Percentiles rank a stretch among this genome's conserved stretches.
Evolutionary conservation across 495 filamentous ascomycete species (phyloP).

Genomic region (Neurospora sp.): DNA sequence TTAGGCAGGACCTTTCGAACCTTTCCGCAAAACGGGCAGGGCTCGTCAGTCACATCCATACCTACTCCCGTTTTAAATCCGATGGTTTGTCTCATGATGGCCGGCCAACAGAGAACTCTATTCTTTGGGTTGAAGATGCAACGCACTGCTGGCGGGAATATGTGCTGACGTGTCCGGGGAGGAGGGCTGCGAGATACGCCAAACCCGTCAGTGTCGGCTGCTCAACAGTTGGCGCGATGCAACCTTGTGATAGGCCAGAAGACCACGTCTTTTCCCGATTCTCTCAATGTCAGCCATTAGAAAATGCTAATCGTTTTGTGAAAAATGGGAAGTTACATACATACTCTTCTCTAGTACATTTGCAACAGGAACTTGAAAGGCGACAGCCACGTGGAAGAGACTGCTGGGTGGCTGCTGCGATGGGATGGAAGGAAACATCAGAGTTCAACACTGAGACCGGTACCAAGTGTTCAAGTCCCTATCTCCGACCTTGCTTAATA

Average conservation of each 20-base stretch:
- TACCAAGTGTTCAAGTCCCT: neutral
- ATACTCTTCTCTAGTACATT: too few relatives aligned
- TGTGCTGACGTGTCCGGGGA: neutral
- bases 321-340: too few relatives aligned
- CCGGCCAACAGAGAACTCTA: neutral
- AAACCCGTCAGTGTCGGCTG: neutral
- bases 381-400: too few relatives aligned
- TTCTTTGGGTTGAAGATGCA: neutral
- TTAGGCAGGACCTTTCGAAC: neutral
- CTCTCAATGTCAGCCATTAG: neutral
- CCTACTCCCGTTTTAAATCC: neutral
- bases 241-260: neutral
- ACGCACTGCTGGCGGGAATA: neutral
- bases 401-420: too few relatives aligned
- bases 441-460: neutral
- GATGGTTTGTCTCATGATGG: neutral
- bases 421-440: too few relatives aligned
- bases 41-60: neutral
- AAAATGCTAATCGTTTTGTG: too few relatives aligned
- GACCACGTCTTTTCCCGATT: neutral
- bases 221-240: neutral
- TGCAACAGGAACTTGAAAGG: too few relatives aligned
- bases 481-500: neutral
- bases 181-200: neutral
- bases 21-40: neutral